Conservation (phyloP, 768 basidiomycete species). For the Mycena rebaudengoi region DNA sequence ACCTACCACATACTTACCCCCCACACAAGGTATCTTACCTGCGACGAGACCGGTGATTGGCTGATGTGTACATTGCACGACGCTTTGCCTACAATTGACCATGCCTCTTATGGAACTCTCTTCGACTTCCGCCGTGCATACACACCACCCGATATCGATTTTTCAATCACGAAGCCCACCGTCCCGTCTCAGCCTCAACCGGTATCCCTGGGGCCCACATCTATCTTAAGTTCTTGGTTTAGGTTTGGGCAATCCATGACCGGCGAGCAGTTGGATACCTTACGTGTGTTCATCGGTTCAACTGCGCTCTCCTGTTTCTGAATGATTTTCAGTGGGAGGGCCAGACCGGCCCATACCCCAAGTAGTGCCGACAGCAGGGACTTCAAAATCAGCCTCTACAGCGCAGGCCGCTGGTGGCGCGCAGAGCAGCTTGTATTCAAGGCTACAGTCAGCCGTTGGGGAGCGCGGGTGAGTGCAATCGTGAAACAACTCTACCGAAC, state of each 20-base stretch:
- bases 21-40: conserved; percentile 46
- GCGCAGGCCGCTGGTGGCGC: conserved; percentile 45
- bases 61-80: conserved; percentile 51
- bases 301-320: neutral
- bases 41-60: conserved; percentile 65
- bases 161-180: conserved; percentile 48
- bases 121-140: conserved; percentile 65
- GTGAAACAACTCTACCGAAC: neutral
- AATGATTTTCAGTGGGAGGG: conserved; percentile 63
- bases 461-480: conserved; percentile 67
- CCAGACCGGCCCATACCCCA: conserved; percentile 62
- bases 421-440: conserved; percentile 53
- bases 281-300: conserved; percentile 53
- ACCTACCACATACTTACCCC: conserved; percentile 22
- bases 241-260: conserved; percentile 57
- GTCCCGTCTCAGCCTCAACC: conserved; percentile 70
- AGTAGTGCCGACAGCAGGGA: conserved; percentile 25
- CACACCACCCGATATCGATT: conserved; percentile 59
- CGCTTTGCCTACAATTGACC: conserved; percentile 42
- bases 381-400: conserved; percentile 29
- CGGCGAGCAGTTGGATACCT: conserved; percentile 66
- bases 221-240: conserved; percentile 65
- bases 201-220: conserved; percentile 64
- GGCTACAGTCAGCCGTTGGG: conserved; percentile 59
- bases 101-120: conserved; percentile 62